phyloP scores from a whole-genome alignment of 2,329 filamentous ascomycete genomes.

The Botryotinia calthae region DNA sequence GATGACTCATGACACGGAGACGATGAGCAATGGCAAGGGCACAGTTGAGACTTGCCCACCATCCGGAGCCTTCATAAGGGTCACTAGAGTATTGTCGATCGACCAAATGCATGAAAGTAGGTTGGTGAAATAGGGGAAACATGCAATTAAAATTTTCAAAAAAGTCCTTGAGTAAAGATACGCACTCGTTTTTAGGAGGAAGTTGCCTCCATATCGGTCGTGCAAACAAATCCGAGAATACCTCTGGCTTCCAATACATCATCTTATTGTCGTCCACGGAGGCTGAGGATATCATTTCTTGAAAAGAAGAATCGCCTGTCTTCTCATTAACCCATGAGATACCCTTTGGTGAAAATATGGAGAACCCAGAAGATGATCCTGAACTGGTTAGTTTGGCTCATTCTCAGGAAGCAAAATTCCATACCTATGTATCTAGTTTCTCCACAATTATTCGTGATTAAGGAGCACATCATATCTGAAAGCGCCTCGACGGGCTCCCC shows the following conservation, averaged over 20 bases:
- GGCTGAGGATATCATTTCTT: conserved; percentile 90
- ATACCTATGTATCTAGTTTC: conserved; percentile 94
- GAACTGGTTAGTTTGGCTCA: conserved; percentile 20
- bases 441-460: conserved; percentile 91
- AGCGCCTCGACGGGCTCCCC: conserved; percentile 78
- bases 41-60: conserved; percentile 97
- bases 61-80: conserved; percentile 91
- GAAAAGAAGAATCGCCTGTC: conserved; percentile 92
- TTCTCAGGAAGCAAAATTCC: conserved; percentile 30
- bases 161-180: conserved; percentile 86
- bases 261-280: conserved; percentile 91
- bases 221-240: conserved; percentile 89
- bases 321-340: conserved; percentile 99
- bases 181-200: conserved; percentile 80
- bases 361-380: conserved; percentile 97
- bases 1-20: conserved; percentile 90
- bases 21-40: conserved; percentile 90
- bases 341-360: conserved; percentile 96
- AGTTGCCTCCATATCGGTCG: conserved; percentile 79
- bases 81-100: conserved; percentile 90
- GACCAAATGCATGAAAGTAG: conserved; percentile 96
- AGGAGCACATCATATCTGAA: conserved; percentile 98
- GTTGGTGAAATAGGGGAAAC: conserved; percentile 95
- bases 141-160: conserved; percentile 99
- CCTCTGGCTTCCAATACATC: conserved; percentile 97